Percentiles rank a stretch among this genome's conserved stretches.
Conservation (phyloP, 768 basidiomycete genomes). For the Gymnopilus junonius region DNA sequence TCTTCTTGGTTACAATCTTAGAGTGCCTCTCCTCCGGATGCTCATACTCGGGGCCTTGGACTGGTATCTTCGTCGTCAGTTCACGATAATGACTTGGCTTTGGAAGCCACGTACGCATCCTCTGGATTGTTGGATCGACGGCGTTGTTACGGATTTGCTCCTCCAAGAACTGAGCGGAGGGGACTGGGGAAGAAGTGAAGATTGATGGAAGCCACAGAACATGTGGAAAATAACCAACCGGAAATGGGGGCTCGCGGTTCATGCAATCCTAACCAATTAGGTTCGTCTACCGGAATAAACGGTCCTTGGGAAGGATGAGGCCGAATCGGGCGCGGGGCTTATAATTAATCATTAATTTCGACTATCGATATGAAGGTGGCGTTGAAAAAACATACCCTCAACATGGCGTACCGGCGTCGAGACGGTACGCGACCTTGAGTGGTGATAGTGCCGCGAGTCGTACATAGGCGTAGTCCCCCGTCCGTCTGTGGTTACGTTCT, state of each 20-base stretch:
- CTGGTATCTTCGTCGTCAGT: not conserved
- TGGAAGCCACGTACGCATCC: constrained; percentile 14
- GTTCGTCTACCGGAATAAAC: constrained; percentile 24
- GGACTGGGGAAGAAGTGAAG: constrained; percentile 19
- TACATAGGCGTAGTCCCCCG: constrained; percentile 27
- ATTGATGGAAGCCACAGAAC: constrained; percentile 6
- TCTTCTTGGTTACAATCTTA: constrained; percentile 7
- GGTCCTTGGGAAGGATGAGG: constrained; percentile 33
- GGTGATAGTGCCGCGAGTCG: constrained; percentile 12
- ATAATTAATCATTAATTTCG: constrained; percentile 13
- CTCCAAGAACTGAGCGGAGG: constrained; percentile 29
- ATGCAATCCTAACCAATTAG: constrained; percentile 21
- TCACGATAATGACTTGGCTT: not conserved
- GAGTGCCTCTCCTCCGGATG: constrained; percentile 17
- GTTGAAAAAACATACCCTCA: constrained; percentile 25
- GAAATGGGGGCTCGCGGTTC: constrained; percentile 23
- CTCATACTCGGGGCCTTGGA: constrained; percentile 8
- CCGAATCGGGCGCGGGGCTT: constrained; percentile 32
- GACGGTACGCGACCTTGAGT: constrained; percentile 22
- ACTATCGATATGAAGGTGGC: constrained; percentile 8
- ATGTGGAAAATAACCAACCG: constrained; percentile 24
- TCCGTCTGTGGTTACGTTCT: constrained; percentile 22
- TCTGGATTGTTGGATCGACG: constrained; percentile 3
- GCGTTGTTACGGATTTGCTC: constrained; percentile 20
- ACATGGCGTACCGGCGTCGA: constrained; percentile 25